A percentile compares a stretch with the other conserved stretches of the same genome.
These are phyloP conservation scores for Crucihimalaya himalaica DNA, from an alignment of 345 rosid species.

Conservation along the genomic window DNA sequence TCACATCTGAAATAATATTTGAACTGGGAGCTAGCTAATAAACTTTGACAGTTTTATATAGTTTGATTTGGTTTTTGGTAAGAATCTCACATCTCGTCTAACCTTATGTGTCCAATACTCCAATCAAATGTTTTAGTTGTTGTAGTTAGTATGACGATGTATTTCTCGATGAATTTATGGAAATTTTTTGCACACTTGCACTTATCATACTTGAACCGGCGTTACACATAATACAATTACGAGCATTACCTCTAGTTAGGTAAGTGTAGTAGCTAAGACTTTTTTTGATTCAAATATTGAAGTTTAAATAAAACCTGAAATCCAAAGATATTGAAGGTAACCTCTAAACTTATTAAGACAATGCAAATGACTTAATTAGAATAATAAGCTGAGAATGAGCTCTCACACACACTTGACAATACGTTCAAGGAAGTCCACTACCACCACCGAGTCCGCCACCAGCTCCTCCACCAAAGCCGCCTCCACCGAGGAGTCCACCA, in stretches of 20 bases:
- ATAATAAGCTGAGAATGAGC: constrained; percentile 15
- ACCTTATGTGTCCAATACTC: background rate
- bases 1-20: background rate
- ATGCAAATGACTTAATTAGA: background rate
- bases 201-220: background rate
- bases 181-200: background rate
- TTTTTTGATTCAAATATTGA: background rate
- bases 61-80: background rate
- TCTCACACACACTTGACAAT: constrained; percentile 6
- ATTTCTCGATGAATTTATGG: background rate
- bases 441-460: constrained; percentile 37
- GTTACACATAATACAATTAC: constrained; percentile 29
- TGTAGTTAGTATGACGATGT: background rate
- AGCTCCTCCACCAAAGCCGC: constrained; percentile 31
- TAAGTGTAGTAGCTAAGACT: constrained; percentile 2
- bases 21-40: no score
- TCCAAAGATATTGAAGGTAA: background rate
- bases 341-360: constrained; percentile 18
- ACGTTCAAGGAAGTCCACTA: constrained; percentile 36
- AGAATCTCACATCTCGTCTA: no score
- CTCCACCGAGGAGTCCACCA: constrained; percentile 46
- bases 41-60: background rate
- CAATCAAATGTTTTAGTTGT: background rate
- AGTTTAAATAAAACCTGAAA: constrained; percentile 2
- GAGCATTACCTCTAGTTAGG: constrained; percentile 1